Conservation (phyloP, 176 grass and related monocot species). For the Dendrocalamus sinicus region DNA sequence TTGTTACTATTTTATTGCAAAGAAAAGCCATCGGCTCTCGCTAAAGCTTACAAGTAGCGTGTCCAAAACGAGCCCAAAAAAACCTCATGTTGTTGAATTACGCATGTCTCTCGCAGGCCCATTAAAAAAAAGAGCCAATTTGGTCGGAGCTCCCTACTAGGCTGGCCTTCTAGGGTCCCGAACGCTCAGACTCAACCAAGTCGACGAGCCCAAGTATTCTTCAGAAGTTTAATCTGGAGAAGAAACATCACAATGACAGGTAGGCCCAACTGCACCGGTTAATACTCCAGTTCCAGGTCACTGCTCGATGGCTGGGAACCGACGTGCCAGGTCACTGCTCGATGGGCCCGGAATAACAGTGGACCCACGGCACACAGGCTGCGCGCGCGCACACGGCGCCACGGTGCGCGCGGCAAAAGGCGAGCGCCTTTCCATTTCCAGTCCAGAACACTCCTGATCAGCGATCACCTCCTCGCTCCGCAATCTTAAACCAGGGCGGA, state of each 20-base stretch:
- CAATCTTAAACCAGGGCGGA: background rate
- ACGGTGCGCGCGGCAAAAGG: background rate
- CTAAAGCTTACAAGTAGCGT: background rate
- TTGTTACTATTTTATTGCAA: background rate
- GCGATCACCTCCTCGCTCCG: background rate
- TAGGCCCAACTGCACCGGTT: background rate
- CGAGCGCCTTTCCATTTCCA: background rate
- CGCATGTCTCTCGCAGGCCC: background rate
- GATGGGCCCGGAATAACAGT: background rate
- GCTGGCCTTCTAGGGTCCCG: too few relatives aligned
- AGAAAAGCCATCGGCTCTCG: too few relatives aligned
- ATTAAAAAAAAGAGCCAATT: background rate
- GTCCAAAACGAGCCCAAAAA: background rate
- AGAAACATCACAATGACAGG: background rate
- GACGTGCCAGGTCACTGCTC: background rate
- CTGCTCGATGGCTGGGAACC: background rate
- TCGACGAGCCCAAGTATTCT: background rate
- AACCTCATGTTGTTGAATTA: background rate
- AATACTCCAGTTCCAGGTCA: background rate
- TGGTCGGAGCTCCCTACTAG: background rate
- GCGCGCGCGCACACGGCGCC: background rate
- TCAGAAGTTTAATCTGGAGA: background rate
- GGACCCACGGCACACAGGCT: background rate
- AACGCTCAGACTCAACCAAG: background rate
- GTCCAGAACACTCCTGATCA: background rate